Evolutionary conservation across 208 protist genomes (phyloP).

Genomic region (Tetramitus jugosus): DNA sequence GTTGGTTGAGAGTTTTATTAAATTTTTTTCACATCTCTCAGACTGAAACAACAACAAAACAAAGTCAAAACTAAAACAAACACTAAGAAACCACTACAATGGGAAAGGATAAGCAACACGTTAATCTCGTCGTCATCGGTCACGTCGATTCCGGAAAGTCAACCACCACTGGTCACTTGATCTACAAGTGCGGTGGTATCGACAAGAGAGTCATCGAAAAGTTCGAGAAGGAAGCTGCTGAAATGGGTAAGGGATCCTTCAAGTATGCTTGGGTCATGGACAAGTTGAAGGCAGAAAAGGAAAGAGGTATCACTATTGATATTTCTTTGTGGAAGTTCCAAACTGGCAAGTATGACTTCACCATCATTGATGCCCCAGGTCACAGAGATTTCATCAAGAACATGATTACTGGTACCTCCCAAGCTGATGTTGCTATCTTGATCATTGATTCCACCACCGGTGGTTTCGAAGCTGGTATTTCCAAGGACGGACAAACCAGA

Average conservation of each 20-base stretch:
- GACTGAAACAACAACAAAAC: no score
- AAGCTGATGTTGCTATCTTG: conserved; percentile 74
- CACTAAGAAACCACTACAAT: conserved; percentile 1
- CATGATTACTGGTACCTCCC: conserved; percentile 79
- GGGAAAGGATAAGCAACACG: conserved; percentile 25
- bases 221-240: conserved; percentile 66
- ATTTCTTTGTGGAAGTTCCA: conserved; percentile 77
- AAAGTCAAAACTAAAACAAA: no score
- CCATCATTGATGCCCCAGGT: conserved; percentile 84
- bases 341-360: conserved; percentile 68
- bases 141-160: conserved; percentile 77
- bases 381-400: conserved; percentile 86
- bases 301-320: conserved; percentile 88
- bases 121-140: conserved; percentile 35
- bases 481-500: conserved; percentile 75
- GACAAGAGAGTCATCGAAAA: conserved; percentile 71
- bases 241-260: conserved; percentile 77
- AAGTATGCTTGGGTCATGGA: conserved; percentile 92
- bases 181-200: conserved; percentile 77
- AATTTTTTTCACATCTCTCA: no score
- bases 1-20: no score
- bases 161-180: conserved; percentile 73
- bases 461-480: conserved; percentile 85
- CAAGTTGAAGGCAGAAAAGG: conserved; percentile 82
- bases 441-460: conserved; percentile 65